Evolutionary conservation across 2,329 filamentous ascomycete species (phyloP).

Genomic region (Alternaria viburni): DNA sequence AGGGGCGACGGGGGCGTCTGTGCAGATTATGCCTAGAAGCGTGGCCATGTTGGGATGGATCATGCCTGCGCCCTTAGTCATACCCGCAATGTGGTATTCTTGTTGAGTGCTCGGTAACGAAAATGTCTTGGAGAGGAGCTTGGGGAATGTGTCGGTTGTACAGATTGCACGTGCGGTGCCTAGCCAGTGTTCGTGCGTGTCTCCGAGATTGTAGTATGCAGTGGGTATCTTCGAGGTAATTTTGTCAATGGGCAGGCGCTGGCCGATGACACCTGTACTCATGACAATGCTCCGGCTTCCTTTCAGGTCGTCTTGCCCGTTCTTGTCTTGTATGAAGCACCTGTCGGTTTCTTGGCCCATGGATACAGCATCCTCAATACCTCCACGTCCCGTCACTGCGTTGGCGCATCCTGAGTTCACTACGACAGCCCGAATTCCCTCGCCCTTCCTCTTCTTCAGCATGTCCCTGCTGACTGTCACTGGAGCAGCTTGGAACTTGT

Average conservation of each 20-base stretch:
- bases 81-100: constrained; percentile 86
- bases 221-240: constrained; percentile 83
- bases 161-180: constrained; percentile 88
- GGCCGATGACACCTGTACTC: constrained; percentile 98
- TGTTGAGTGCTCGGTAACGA: constrained; percentile 79
- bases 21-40: constrained; percentile 87
- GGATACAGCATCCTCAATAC: constrained; percentile 81
- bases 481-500: constrained; percentile 96
- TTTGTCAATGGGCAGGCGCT: constrained; percentile 88
- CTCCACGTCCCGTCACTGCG: constrained; percentile 90
- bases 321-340: constrained; percentile 54
- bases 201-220: constrained; percentile 73
- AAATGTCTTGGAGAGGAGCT: constrained; percentile 86
- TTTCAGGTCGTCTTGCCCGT: constrained; percentile 50
- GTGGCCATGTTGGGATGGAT: constrained; percentile 99
- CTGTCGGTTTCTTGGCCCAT: constrained; percentile 84
- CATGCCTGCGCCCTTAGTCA: constrained; percentile 99
- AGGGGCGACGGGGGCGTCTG: constrained; percentile 81
- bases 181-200: constrained; percentile 85
- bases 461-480: constrained; percentile 83
- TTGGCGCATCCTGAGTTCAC: constrained; percentile 98
- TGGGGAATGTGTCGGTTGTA: constrained; percentile 98
- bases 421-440: constrained; percentile 79
- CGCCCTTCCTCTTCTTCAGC: constrained; percentile 68
- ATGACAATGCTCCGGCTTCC: constrained; percentile 82